A percentile compares a stretch with the other conserved stretches of the same genome.
Evolutionary conservation across 164 flowering plant genomes (phyloP).

Genomic region (Annona squamosa): DNA sequence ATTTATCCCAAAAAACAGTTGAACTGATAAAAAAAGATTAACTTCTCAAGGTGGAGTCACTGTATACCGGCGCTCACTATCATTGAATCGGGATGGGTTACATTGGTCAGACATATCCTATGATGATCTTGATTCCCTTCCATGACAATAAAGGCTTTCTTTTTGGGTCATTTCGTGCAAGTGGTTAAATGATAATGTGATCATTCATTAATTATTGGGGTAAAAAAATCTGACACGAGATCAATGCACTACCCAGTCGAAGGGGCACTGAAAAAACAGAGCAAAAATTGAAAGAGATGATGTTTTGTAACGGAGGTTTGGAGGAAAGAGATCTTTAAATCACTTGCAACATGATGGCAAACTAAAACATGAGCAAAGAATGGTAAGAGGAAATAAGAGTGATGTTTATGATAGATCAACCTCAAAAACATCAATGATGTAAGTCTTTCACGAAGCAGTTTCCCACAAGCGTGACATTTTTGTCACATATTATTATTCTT

Average conservation of each 20-base stretch:
- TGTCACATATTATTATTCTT: neutral
- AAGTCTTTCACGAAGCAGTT: neutral
- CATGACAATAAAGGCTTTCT: neutral
- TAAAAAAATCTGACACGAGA: too few relatives aligned
- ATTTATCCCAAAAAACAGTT: slow-evolving; percentile 13
- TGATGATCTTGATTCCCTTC: neutral
- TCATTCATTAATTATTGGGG: too few relatives aligned
- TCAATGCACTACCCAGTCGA: neutral
- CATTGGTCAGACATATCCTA: neutral
- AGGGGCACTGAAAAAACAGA: neutral
- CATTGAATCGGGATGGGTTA: neutral
- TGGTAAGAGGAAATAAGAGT: neutral
- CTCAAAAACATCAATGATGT: neutral
- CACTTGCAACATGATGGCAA: neutral
- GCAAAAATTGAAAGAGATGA: neutral
- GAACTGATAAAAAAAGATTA: slow-evolving; percentile 1
- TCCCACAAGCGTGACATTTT: neutral
- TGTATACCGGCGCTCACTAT: neutral
- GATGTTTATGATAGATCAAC: neutral
- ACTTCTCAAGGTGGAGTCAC: neutral
- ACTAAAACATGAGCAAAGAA: neutral
- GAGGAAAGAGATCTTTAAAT: neutral
- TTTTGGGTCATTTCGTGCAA: neutral
- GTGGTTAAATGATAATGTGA: neutral
- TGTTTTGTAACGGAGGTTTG: neutral